These are phyloP conservation scores for Colletotrichum horii DNA, from an alignment of 2,329 filamentous ascomycete genomes.

Conservation along the genomic window DNA sequence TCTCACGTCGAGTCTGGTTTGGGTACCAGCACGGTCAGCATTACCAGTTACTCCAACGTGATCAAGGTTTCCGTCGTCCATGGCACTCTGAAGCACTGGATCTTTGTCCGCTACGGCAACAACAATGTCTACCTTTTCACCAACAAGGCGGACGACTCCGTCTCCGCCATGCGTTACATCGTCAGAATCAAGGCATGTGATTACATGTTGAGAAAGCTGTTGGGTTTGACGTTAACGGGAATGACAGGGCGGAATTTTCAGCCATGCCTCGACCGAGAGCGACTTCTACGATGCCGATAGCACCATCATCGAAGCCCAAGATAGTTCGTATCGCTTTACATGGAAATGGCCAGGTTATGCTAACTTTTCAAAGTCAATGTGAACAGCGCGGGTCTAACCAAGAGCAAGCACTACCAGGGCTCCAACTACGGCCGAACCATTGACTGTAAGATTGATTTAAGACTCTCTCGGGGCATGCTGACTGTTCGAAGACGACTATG, in stretches of 20 bases:
- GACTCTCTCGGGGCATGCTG: constrained; percentile 27
- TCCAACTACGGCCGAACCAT: constrained; percentile 35
- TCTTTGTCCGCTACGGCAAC: constrained; percentile 37
- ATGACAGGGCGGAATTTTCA: constrained; percentile 28
- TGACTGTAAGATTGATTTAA: not conserved
- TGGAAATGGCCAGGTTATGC: not conserved
- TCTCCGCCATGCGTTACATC: constrained; percentile 44
- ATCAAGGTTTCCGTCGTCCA: constrained; percentile 39
- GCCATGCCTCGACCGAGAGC: constrained; percentile 28
- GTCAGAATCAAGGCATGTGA: constrained; percentile 30
- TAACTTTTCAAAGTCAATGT: constrained; percentile 6
- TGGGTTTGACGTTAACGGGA: not conserved
- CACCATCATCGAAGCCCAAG: constrained; percentile 36
- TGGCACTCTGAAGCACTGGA: constrained; percentile 38
- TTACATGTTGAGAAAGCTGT: no score
- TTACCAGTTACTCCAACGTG: constrained; percentile 31
- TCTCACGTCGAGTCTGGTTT: constrained; percentile 36
- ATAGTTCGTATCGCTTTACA: constrained; percentile 19
- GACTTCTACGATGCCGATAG: constrained; percentile 38
- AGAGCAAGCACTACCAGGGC: constrained; percentile 45
- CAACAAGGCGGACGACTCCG: constrained; percentile 42
- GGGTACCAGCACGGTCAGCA: constrained; percentile 34
- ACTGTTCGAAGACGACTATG: constrained; percentile 36
- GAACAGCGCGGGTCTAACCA: constrained; percentile 34
- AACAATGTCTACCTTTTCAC: constrained; percentile 47